Conservation (phyloP, 768 basidiomycete genomes). For the Tephrocybe sp. region DNA sequence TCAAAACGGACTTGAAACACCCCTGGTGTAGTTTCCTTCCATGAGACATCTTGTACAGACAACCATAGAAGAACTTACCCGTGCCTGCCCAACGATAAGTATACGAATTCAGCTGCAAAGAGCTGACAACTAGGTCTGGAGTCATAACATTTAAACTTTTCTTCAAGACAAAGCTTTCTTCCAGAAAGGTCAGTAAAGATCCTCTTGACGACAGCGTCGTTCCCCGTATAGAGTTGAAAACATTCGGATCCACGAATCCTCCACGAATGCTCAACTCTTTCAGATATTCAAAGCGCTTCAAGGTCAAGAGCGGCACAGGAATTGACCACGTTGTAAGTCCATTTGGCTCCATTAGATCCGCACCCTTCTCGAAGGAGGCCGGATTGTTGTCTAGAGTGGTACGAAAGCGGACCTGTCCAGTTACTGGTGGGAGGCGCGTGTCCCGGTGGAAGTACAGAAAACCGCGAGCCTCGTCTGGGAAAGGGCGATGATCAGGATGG, state of each 20-base stretch:
- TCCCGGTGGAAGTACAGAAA: conserved; percentile 21
- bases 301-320: no score
- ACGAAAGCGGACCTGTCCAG: conserved; percentile 21
- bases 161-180: no score
- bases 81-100: not conserved
- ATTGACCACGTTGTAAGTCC: conserved; percentile 14
- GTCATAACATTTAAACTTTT: no score
- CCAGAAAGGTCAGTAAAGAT: no score
- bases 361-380: conserved; percentile 11
- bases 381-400: conserved; percentile 10
- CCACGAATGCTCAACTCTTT: not conserved
- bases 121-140: no score
- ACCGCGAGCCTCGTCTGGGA: conserved; percentile 6
- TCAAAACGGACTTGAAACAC: not conserved
- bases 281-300: conserved; percentile 6
- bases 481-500: not conserved
- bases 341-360: conserved; percentile 12
- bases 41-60: not conserved
- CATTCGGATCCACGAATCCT: no score
- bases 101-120: no score
- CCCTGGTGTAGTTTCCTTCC: not conserved
- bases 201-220: no score
- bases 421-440: not conserved
- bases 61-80: not conserved
- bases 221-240: no score